These are phyloP conservation scores for Rhizoctonia solani DNA, from an alignment of 1,284 basidiomycete species.

Conservation along the genomic window DNA sequence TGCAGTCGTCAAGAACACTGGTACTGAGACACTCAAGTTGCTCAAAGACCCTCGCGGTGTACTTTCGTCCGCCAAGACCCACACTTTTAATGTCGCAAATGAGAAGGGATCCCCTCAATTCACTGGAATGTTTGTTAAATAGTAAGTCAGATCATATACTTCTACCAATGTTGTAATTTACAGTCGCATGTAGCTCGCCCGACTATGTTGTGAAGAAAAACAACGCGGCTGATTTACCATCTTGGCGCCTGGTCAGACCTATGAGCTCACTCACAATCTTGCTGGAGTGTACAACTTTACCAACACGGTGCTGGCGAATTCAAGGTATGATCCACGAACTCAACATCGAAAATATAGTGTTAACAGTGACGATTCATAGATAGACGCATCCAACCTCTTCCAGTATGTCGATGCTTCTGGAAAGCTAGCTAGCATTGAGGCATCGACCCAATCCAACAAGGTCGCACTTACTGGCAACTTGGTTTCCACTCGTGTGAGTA, in stretches of 20 bases:
- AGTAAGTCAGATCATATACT: not conserved
- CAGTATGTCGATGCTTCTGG: slow-evolving; percentile 28
- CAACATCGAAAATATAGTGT: not conserved
- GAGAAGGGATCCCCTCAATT: slow-evolving; percentile 44
- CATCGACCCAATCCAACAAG: slow-evolving; percentile 21
- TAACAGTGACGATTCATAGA: not conserved
- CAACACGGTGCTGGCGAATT: slow-evolving; percentile 32
- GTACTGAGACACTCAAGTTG: slow-evolving; percentile 53
- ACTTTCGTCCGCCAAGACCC: slow-evolving; percentile 50
- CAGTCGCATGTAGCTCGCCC: slow-evolving; percentile 1
- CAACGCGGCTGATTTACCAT: slow-evolving; percentile 28
- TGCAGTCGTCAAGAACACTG: slow-evolving; percentile 54
- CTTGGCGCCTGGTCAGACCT: slow-evolving; percentile 29
- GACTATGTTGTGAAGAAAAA: slow-evolving; percentile 29
- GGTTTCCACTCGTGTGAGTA: slow-evolving; percentile 29
- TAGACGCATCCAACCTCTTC: slow-evolving; percentile 30
- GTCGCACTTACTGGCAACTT: slow-evolving; percentile 11
- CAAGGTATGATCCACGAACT: slow-evolving; percentile 5
- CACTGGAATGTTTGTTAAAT: slow-evolving; percentile 33
- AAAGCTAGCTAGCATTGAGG: slow-evolving; percentile 25
- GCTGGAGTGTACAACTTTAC: slow-evolving; percentile 34
- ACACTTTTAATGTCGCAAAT: slow-evolving; percentile 52
- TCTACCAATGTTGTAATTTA: not conserved
- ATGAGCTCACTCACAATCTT: slow-evolving; percentile 29
- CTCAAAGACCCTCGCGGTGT: slow-evolving; percentile 53